Evolutionary conservation across 2,329 filamentous ascomycete genomes (phyloP).

Genomic region (Hortaea werneckii): DNA sequence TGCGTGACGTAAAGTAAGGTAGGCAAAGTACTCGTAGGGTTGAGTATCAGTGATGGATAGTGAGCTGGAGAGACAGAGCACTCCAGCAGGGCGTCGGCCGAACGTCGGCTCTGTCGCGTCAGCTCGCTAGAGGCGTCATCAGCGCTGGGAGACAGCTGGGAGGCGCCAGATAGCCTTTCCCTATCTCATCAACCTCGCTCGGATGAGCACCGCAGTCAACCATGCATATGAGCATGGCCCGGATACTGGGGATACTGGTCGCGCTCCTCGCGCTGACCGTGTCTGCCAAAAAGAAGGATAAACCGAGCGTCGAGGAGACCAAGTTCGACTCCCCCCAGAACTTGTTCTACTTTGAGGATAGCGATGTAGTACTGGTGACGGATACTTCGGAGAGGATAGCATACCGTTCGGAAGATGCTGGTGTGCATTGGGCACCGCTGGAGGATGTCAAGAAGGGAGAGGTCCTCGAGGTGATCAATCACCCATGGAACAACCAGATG

Average conservation of each 20-base stretch:
- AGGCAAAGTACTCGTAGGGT: too few relatives aligned
- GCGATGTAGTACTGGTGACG: slow-evolving; percentile 67
- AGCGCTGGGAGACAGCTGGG: not conserved
- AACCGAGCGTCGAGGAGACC: slow-evolving; percentile 54
- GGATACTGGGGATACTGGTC: not conserved
- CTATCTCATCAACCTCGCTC: not conserved
- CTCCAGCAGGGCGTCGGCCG: not conserved
- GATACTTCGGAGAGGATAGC: slow-evolving; percentile 55
- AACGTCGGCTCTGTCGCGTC: not conserved
- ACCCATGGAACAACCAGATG: slow-evolving; percentile 65
- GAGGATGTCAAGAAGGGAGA: slow-evolving; percentile 54
- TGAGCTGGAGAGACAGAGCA: too few relatives aligned
- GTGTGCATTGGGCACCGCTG: slow-evolving; percentile 61
- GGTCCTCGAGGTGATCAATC: slow-evolving; percentile 57
- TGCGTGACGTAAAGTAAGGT: too few relatives aligned
- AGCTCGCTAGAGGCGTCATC: not conserved
- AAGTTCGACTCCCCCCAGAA: slow-evolving; percentile 59
- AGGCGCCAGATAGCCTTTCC: not conserved
- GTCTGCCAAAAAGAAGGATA: slow-evolving; percentile 19
- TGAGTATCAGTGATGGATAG: too few relatives aligned
- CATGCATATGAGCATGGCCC: not conserved
- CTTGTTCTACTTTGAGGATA: slow-evolving; percentile 85
- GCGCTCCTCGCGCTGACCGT: slow-evolving; percentile 14
- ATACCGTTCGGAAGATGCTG: slow-evolving; percentile 72
- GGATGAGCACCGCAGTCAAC: not conserved